phyloP scores from a whole-genome alignment of 1,284 basidiomycete species.

The Tetrapyrgos nigripes region DNA sequence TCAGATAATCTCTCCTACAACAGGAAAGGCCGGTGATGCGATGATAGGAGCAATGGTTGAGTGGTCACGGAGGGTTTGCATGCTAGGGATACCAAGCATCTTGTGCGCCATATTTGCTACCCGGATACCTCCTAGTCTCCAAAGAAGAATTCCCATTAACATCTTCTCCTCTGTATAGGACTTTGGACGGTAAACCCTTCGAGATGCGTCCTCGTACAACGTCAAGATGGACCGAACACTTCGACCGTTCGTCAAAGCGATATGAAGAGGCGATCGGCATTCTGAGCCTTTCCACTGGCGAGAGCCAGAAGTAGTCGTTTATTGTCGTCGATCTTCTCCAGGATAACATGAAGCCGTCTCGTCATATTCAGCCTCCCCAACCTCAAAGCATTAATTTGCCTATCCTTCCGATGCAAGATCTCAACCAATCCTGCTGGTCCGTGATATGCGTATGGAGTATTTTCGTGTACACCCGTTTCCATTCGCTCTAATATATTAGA shows the following conservation, averaged over 20 bases:
- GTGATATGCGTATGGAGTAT: conserved; percentile 9
- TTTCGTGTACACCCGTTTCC: conserved; percentile 11
- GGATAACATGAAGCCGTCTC: neutral
- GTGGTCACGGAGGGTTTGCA: neutral
- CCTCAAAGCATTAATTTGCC: conserved; percentile 8
- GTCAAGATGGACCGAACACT: conserved; percentile 2
- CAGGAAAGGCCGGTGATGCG: no score
- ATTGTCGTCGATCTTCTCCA: neutral
- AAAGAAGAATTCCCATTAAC: conserved; percentile 9
- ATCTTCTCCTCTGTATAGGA: conserved; percentile 11
- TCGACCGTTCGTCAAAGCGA: conserved; percentile 1
- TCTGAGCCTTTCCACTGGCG: no score
- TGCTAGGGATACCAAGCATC: conserved; percentile 13
- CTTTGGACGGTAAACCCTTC: conserved; percentile 9
- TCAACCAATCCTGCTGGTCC: conserved; percentile 8
- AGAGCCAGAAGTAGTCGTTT: no score
- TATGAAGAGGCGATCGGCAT: no score
- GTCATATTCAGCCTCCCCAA: conserved; percentile 11
- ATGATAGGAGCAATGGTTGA: no score
- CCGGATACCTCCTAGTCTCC: conserved; percentile 19
- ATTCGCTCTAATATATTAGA: conserved; percentile 1
- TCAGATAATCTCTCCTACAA: no score
- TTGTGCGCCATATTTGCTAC: conserved; percentile 14
- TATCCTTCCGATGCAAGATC: neutral
- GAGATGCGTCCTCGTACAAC: conserved; percentile 7